Conservation (phyloP, 208 protist species). For the Angomonas ambiguus region DNA sequence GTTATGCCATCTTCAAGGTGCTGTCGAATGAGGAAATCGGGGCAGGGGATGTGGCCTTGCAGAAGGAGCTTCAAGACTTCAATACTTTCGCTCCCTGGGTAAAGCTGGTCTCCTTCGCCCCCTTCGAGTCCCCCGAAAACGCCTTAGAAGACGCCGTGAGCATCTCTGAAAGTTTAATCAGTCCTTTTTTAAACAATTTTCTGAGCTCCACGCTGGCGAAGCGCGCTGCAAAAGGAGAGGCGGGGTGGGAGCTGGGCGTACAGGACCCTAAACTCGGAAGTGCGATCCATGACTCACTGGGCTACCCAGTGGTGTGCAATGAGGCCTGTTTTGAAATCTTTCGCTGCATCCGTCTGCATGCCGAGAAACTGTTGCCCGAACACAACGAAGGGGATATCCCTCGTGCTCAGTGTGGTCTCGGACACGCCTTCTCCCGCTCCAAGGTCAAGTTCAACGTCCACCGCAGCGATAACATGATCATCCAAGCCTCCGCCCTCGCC, state of each 20-base stretch:
- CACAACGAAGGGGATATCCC: slow-evolving; percentile 93
- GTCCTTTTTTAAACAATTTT: slow-evolving; percentile 90
- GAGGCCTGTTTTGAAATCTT: slow-evolving; percentile 87
- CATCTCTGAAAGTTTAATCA: slow-evolving; percentile 94
- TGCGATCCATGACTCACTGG: slow-evolving; percentile 90
- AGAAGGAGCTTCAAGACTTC: slow-evolving; percentile 93
- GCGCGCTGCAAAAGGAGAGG: slow-evolving; percentile 76
- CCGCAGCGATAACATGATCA: slow-evolving; percentile 99
- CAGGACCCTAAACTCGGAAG: slow-evolving; percentile 94
- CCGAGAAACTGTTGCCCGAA: slow-evolving; percentile 92
- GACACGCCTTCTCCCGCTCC: slow-evolving; percentile 97
- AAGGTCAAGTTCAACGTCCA: slow-evolving; percentile 99
- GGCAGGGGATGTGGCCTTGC: slow-evolving; percentile 75
- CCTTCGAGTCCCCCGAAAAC: slow-evolving; percentile 96
- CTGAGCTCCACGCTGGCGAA: slow-evolving; percentile 94
- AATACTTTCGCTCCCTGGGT: slow-evolving; percentile 92
- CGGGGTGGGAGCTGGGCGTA: slow-evolving; percentile 92
- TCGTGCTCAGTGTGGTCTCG: slow-evolving; percentile 97
- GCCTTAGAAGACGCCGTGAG: slow-evolving; percentile 98
- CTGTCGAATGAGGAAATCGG: slow-evolving; percentile 94
- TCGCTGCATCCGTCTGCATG: slow-evolving; percentile 96
- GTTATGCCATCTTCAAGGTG: slow-evolving; percentile 96
- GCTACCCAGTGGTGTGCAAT: slow-evolving; percentile 87
- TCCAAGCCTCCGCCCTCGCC: slow-evolving; percentile 96
- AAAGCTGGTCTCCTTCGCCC: slow-evolving; percentile 94